phyloP scores from a whole-genome alignment of 805 yeast genomes.

The Kazachstania psychrophila region DNA sequence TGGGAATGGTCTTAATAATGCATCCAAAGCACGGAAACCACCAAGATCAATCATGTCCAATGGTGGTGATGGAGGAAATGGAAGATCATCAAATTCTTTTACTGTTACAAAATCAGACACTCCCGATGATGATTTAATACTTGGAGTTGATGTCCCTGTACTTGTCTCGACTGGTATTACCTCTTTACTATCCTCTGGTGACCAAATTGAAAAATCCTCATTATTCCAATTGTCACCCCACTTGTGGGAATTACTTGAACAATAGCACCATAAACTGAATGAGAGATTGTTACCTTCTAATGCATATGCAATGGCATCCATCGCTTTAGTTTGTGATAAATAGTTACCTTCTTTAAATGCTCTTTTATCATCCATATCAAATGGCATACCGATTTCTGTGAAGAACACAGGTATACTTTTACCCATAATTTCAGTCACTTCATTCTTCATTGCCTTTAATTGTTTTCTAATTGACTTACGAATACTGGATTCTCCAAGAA shows the following conservation, averaged over 20 bases:
- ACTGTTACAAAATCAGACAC: conserved; percentile 5
- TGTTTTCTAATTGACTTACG: conserved; percentile 64
- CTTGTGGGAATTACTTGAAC: conserved; percentile 59
- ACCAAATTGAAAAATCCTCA: conserved; percentile 87
- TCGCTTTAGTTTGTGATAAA: conserved; percentile 65
- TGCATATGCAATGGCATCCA: conserved; percentile 75
- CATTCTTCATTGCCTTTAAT: conserved; percentile 54
- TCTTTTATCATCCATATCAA: conserved; percentile 78
- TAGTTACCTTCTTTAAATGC: conserved; percentile 64
- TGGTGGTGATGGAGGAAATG: conserved; percentile 7
- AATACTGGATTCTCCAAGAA: conserved; percentile 73
- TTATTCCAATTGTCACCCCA: conserved; percentile 93
- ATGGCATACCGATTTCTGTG: conserved; percentile 97
- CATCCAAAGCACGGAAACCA: conserved; percentile 69
- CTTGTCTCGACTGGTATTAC: neutral
- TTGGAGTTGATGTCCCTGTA: neutral
- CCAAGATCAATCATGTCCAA: conserved; percentile 10
- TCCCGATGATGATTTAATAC: neutral
- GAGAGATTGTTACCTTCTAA: conserved; percentile 64
- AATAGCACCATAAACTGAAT: conserved; percentile 82
- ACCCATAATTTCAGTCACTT: conserved; percentile 57
- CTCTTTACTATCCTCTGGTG: conserved; percentile 42
- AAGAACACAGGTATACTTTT: conserved; percentile 58
- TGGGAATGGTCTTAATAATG: conserved; percentile 72
- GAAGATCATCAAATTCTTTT: conserved; percentile 5